Percentiles rank a stretch among this genome's conserved stretches.
Evolutionary conservation across 495 filamentous ascomycete species (phyloP).

Genomic region (Neurospora sp.): DNA sequence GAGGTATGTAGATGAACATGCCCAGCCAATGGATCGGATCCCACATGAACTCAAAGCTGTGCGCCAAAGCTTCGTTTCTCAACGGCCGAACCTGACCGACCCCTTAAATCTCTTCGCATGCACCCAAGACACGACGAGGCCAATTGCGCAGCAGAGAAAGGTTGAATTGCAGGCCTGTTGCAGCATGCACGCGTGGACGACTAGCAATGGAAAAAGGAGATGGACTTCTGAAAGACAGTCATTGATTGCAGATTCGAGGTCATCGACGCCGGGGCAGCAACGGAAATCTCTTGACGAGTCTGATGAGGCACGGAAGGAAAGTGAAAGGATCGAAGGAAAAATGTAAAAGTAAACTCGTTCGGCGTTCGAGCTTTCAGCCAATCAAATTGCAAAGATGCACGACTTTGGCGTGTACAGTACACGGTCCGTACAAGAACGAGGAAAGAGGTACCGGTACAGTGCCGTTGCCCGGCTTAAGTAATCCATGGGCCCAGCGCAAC

Average conservation of each 20-base stretch:
- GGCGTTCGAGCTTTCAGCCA: not conserved
- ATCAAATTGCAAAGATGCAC: not conserved
- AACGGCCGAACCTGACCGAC: constrained; percentile 5
- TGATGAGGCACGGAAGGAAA: not conserved
- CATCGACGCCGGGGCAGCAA: not conserved
- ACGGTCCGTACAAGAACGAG: not conserved
- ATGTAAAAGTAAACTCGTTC: not conserved
- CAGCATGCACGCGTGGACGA: not conserved
- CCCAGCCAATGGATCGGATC: not conserved
- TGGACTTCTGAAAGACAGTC: constrained; percentile 8
- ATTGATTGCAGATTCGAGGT: not conserved
- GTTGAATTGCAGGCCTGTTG: constrained; percentile 7
- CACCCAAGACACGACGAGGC: constrained; percentile 4
- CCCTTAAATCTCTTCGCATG: not conserved
- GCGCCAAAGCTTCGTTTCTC: constrained; percentile 3
- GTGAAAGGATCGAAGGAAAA: constrained; percentile 7
- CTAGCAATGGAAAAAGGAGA: not conserved
- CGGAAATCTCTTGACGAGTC: not conserved
- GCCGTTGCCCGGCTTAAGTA: constrained; percentile 9
- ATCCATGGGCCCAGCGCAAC: constrained; percentile 14
- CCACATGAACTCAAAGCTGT: constrained; percentile 4
- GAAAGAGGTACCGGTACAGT: constrained; percentile 8
- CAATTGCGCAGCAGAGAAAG: not conserved
- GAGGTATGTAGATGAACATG: not conserved
- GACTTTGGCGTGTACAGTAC: not conserved